Conservation (phyloP, 306 rosid genomes). For the Fragaria iinumae region DNA sequence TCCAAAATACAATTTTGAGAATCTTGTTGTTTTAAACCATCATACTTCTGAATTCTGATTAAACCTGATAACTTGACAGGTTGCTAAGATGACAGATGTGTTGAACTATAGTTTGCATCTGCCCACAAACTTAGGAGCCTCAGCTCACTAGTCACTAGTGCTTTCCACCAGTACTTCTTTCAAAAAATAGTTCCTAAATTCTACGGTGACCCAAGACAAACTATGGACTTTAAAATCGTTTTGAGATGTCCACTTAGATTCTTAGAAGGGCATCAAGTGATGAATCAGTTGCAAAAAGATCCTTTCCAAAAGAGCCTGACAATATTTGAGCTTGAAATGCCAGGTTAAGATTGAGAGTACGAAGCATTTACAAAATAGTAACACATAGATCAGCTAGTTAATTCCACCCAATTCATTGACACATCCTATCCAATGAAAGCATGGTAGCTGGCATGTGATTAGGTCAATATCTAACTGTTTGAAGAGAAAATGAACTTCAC, state of each 20-base stretch:
- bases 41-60: neutral
- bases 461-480: neutral
- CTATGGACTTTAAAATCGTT: neutral
- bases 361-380: neutral
- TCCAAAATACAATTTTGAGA: slow-evolving; percentile 1
- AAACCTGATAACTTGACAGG: neutral
- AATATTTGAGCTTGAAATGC: neutral
- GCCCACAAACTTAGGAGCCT: neutral
- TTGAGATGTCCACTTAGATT: neutral
- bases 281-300: neutral
- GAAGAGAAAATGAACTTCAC: too few species aligned
- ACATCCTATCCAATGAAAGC: neutral
- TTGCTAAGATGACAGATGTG: neutral
- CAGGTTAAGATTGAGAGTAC: neutral
- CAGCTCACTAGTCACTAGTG: neutral
- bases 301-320: too few species aligned
- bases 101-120: neutral
- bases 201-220: neutral
- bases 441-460: neutral
- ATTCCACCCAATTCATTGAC: neutral
- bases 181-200: neutral
- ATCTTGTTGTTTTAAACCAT: neutral
- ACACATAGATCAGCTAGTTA: neutral
- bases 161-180: neutral
- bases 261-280: neutral